Conservation (phyloP, 2,329 filamentous ascomycete genomes). For the Epichloe uncinata region DNA sequence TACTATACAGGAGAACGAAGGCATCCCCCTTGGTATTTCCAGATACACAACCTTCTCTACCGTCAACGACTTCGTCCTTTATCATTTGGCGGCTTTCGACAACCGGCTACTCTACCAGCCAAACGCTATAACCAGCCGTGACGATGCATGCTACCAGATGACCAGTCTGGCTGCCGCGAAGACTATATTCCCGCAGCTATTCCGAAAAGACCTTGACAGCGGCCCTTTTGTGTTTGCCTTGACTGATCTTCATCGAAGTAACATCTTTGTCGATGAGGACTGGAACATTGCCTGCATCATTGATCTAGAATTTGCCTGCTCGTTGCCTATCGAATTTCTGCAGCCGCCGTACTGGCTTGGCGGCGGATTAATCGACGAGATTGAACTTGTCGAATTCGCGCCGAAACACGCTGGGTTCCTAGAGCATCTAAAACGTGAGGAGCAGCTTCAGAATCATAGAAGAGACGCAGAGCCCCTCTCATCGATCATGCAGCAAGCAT, state of each 20-base stretch:
- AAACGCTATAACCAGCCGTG: not conserved
- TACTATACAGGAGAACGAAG: not conserved
- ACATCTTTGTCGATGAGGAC: conserved; percentile 22
- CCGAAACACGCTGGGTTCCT: not conserved
- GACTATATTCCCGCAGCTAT: conserved; percentile 1
- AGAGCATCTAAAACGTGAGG: not conserved
- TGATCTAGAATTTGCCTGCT: conserved; percentile 20
- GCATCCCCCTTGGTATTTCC: not conserved
- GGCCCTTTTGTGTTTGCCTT: conserved; percentile 16
- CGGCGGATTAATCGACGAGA: conserved; percentile 14
- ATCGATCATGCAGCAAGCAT: not conserved
- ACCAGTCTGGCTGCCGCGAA: not conserved
- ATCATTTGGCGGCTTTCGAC: not conserved
- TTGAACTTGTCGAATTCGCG: not conserved
- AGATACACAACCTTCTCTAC: not conserved
- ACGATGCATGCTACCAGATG: not conserved
- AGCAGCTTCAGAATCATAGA: not conserved
- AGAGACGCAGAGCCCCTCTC: not conserved
- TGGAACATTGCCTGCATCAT: conserved; percentile 21
- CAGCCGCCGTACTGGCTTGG: conserved; percentile 13
- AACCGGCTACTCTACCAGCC: not conserved
- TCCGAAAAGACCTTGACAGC: conserved; percentile 11
- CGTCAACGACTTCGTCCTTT: not conserved
- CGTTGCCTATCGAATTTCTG: conserved; percentile 15
- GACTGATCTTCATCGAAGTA: conserved; percentile 19